These are phyloP conservation scores for Pichia cabralensis DNA, from an alignment of 805 yeast genomes.

Conservation along the genomic window DNA sequence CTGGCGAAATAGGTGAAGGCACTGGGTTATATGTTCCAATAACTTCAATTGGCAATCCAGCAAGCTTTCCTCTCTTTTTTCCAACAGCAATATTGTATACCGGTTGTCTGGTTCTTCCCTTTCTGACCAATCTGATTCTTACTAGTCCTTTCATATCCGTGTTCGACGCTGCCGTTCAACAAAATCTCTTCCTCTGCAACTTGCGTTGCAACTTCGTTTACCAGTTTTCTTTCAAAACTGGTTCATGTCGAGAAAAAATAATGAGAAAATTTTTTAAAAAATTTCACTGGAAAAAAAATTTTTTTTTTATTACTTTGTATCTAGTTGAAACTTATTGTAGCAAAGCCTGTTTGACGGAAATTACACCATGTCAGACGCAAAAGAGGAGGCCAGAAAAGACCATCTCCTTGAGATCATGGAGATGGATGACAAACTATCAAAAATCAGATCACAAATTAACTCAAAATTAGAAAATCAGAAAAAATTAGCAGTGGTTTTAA, in stretches of 20 bases:
- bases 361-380: too few relatives aligned
- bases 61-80: slow-evolving; percentile 65
- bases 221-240: too few relatives aligned
- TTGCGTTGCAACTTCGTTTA: too few relatives aligned
- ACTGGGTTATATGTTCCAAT: slow-evolving; percentile 87
- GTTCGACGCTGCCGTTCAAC: neutral
- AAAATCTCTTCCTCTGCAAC: neutral
- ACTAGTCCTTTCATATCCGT: slow-evolving; percentile 56
- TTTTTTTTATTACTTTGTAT: too few relatives aligned
- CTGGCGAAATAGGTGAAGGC: slow-evolving; percentile 57
- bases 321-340: too few relatives aligned
- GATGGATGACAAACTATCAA: slow-evolving; percentile 52
- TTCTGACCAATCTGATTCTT: slow-evolving; percentile 82
- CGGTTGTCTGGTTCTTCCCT: slow-evolving; percentile 85
- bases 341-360: too few relatives aligned
- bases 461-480: slow-evolving; percentile 86
- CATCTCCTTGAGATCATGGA: slow-evolving; percentile 27
- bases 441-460: slow-evolving; percentile 58
- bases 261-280: too few relatives aligned
- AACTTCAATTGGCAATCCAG: slow-evolving; percentile 86
- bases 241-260: too few relatives aligned
- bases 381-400: slow-evolving; percentile 8
- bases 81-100: slow-evolving; percentile 89
- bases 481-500: slow-evolving; percentile 69
- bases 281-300: too few relatives aligned